Evolutionary conservation across 2,329 filamentous ascomycete species (phyloP).

Genomic region (Sordariomycetes sp.): DNA sequence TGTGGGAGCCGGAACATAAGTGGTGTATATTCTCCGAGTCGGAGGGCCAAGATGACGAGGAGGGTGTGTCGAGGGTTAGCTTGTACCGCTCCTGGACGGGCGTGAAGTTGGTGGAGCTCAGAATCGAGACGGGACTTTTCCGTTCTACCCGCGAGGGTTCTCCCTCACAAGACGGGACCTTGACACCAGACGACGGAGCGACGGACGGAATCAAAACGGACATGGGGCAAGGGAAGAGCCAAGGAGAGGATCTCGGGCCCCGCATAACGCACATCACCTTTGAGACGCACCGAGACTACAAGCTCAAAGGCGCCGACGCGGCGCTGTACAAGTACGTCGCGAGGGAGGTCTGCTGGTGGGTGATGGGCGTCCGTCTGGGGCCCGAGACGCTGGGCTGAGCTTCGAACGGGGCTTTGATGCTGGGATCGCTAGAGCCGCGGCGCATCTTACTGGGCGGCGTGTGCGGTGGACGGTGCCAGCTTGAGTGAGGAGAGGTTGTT

Average conservation of each 20-base stretch:
- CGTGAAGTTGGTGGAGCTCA: constrained; percentile 1
- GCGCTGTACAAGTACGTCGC: neutral
- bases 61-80: neutral
- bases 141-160: neutral
- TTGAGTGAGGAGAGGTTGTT: neutral
- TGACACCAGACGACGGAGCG: too few species aligned
- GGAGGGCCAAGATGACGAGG: neutral
- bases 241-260: neutral
- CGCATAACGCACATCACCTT: neutral
- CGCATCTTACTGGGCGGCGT: too few species aligned
- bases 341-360: neutral
- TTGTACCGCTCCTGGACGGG: constrained; percentile 3
- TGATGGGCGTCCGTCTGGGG: neutral
- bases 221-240: neutral
- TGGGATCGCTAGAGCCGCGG: too few species aligned
- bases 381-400: neutral
- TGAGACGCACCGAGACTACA: neutral
- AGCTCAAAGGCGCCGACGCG: neutral
- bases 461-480: neutral
- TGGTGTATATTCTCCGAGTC: neutral
- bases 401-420: neutral
- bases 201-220: neutral
- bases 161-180: neutral
- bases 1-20: neutral
- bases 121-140: neutral